phyloP scores from a whole-genome alignment of 371 early-diverging fungal species.

The Apophysomyces trapeziformis region DNA sequence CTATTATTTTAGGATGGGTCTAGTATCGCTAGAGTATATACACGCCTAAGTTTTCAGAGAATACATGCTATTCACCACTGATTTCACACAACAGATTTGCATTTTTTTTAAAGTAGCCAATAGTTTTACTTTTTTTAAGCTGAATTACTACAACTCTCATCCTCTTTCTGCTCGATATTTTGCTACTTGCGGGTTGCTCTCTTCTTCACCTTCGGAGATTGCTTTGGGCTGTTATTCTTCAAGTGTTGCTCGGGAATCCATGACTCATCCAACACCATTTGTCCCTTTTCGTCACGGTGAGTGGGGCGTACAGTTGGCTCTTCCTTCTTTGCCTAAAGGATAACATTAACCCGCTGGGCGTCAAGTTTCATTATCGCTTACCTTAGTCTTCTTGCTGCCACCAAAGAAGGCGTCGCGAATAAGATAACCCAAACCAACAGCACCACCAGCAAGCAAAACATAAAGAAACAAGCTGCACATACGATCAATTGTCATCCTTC shows the following conservation, averaged over 20 bases:
- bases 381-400: constrained; percentile 36
- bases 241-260: constrained; percentile 56
- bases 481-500: neutral
- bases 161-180: no score
- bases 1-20: no score
- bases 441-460: constrained; percentile 45
- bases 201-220: constrained; percentile 53
- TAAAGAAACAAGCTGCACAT: constrained; percentile 43
- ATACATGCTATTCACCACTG: no score
- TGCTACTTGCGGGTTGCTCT: constrained; percentile 39
- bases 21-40: no score
- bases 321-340: constrained; percentile 35
- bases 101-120: no score
- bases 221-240: constrained; percentile 37
- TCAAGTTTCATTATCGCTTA: constrained; percentile 13
- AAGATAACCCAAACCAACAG: constrained; percentile 47
- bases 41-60: no score
- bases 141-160: no score
- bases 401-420: constrained; percentile 52
- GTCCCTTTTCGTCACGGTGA: constrained; percentile 57
- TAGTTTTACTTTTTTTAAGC: no score
- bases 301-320: constrained; percentile 39
- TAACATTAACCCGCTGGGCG: neutral
- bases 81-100: no score
- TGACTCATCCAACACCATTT: constrained; percentile 55